Evolutionary conservation across 805 yeast genomes (phyloP), one percentile per base, ranked within the genome.

Genomic region (Kuraishia floccosa): DNA sequence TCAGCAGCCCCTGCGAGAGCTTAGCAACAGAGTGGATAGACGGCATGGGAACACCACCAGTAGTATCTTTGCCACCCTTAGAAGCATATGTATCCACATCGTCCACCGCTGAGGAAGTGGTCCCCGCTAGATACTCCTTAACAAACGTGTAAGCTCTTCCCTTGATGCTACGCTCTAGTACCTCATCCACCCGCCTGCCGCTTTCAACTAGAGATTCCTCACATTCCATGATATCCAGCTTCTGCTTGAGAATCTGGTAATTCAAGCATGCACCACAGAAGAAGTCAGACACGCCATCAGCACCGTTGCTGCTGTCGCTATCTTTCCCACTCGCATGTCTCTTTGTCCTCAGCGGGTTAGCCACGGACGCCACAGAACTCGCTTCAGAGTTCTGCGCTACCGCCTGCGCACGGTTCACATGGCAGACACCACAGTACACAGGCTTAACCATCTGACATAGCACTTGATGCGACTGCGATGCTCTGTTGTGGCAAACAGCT

Each of bases 1-100:
- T 47, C 28, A 54, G 28, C 9, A 55, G 35, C 44, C 51, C 48
- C 28, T 49, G 48, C 1, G 58, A 48, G 28, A 55, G 33, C 27
- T 49, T 39, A 1, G 54, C 51, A 5, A 45, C 39, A 1, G 56
- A 39, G 7, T 39, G 47, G 4, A 32, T 18, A 2, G 52, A 44
- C 4, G 51, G 51, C 6, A 22, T 13, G 9, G 35, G 34, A 3
- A 24, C 21, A 9, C 23, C 30, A 17, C 26, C 16, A 5, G 8
- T 14, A 18, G n/a, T 28, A 8, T 9, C 9, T 4, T 16, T 13
- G 13, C 11, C 21, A 11, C 8, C 8, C 22, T 33, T 33, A 22
- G 30, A 5, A 31, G 39, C 25, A 30, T 10, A 6, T 31, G 36
- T 11, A 24, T 30, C 3, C 17, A 34, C 11, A 13, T 28, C 2